Evolutionary conservation across 176 grass and related monocot genomes (phyloP), one percentile per base, ranked within the genome.

Genomic region (Paspalum vaginatum): DNA sequence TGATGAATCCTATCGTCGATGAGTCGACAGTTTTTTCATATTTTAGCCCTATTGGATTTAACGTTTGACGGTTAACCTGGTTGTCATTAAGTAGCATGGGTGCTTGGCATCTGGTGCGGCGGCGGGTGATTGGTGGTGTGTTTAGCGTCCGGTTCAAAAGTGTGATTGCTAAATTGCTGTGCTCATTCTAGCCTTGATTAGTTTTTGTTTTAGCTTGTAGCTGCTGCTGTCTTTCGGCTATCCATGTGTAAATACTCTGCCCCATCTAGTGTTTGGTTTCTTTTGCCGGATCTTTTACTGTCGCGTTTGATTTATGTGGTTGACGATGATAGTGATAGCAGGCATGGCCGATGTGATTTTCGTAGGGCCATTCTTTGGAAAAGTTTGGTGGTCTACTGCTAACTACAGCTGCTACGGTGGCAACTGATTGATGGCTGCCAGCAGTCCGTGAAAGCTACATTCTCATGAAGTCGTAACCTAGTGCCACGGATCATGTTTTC

Each of bases 171-270:
- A 81, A 72, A 72, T 81, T 65, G 26, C 18, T 60, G 32, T 86
- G 67, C 72, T 44, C 63, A 66, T 72, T 71, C 63, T 80, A 56
- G 83, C 73, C 65, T 66, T 66, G 83, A 55, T 74, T 79, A 86
- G 83, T 20, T 78, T 86, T 86, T 51, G 58, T 82, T 86, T 73
- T 85, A 89, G 66, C 42, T 20, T 70, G 4, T 84, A 78, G 55
- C 24, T 67, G 47, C 18, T 79, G 24, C 63, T 55, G 54, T 57
- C 17, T 41, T 84, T 18, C 9, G 13, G 42, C 77, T 66, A 71
- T 57, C 66, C 72, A 78, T 86, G 59, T 89, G 88, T 89, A 86
- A 83, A 79, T 89, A 86, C 67, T 74, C 72, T 42, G 21, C 65
- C 64, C 21, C 38, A 39, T 82, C 74, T 56, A 73, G 38, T 61